Evolutionary conservation across 2,329 filamentous ascomycete species (phyloP), one percentile per base, ranked within the genome.

Genomic region (Byssochlamys sp.): DNA sequence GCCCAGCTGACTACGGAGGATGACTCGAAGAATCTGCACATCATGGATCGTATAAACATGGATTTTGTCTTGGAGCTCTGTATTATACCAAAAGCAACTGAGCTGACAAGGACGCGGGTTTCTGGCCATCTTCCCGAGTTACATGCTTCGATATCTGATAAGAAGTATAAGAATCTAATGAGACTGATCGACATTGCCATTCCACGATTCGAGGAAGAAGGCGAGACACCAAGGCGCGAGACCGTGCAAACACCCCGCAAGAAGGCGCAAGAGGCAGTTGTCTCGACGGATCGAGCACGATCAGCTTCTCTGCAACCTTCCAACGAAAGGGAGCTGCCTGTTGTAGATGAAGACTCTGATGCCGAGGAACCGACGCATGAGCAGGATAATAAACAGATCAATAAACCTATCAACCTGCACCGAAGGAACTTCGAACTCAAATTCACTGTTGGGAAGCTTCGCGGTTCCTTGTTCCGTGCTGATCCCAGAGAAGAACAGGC

Each of bases 81-180:
- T 6, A 99, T 99, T 64, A 78, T 99, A n/a, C 94, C 94, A 0
- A 96, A 96, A 69, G 90, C 90, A 0, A 88, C 92, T 0, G 95
- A 96, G 61, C 78, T 99, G 53, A 95, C 94, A 12, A 94, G 94
- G 67, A 86, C 96, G 64, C 88, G 90, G 60, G 84, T 99, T 33
- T 95, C 91, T 1, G 94, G 94, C 1, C 90, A 95, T 65, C 79
- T 99, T 55, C 94, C 95, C 0, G 86, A 97, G 55, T 80, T 99
- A 1, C 92, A 97, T 71, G 94, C 89, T 10, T 89, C 89, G 0
- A 86, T 95, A 39, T 97, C 94, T 0, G 95, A 99, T 66, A 85
- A 85, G 39, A 99, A 99, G 71, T 99, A 99, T 78, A 99, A 97
- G 77, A 91, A 85, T 52, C 73, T 99, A 59, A 99, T 99, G 94